These are phyloP conservation scores for Ganoderma leucocontextum DNA, from an alignment of 1,284 basidiomycete genomes.

Conservation along the genomic window DNA sequence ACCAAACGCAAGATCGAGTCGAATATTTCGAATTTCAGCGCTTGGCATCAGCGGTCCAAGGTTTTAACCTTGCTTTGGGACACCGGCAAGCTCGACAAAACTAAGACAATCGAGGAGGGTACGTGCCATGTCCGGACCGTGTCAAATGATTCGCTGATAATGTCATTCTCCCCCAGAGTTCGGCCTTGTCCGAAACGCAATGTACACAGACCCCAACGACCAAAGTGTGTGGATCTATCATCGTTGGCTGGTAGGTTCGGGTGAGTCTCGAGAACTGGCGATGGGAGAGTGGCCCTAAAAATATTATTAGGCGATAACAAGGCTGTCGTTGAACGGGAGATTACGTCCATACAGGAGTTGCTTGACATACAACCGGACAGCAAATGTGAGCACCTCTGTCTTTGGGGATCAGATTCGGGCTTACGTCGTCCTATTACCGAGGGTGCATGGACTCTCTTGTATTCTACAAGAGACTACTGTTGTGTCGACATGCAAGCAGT, in stretches of 20 bases:
- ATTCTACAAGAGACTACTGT: conserved; percentile 74
- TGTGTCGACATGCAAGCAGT: conserved; percentile 49
- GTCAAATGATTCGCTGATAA: conserved; percentile 66
- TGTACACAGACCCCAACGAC: conserved; percentile 97
- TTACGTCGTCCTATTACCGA: conserved; percentile 40
- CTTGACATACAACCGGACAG: conserved; percentile 72
- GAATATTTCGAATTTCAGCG: conserved; percentile 98
- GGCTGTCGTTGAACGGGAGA: conserved; percentile 77
- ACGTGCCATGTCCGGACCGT: conserved; percentile 84
- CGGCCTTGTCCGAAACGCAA: conserved; percentile 52
- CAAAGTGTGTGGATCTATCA: conserved; percentile 99
- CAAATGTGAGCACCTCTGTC: conserved; percentile 69
- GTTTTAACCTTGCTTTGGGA: conserved; percentile 78
- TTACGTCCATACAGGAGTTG: conserved; percentile 85
- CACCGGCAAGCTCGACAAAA: conserved; percentile 56
- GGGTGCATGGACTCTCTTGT: conserved; percentile 96
- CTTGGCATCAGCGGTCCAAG: conserved; percentile 98
- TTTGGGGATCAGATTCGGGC: background rate
- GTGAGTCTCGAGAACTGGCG: conserved; percentile 48
- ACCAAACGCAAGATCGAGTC: conserved; percentile 92
- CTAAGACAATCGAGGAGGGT: conserved; percentile 73
- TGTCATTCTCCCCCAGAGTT: background rate
- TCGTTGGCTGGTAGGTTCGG: conserved; percentile 89
- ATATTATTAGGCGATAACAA: conserved; percentile 54
- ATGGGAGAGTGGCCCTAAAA: background rate